Percentiles rank a stretch among this genome's conserved stretches.
Conservation (phyloP, 306 rosid genomes). For the Lathyrus aphaca region DNA sequence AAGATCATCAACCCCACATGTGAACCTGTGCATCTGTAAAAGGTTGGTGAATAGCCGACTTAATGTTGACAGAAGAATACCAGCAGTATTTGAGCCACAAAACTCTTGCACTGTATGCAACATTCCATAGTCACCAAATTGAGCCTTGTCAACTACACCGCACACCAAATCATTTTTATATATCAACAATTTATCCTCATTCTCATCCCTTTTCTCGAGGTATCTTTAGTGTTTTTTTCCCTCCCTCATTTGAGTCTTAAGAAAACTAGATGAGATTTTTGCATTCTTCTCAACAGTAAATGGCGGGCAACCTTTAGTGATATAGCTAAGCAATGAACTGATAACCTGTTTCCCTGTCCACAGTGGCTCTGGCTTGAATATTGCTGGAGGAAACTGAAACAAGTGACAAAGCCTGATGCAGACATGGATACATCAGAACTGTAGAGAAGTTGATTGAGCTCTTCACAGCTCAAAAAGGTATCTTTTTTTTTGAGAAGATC, state of each 20-base stretch:
- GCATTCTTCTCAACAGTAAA: constrained; percentile 86
- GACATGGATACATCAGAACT: constrained; percentile 72
- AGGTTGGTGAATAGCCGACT: constrained; percentile 82
- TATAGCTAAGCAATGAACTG: constrained; percentile 77
- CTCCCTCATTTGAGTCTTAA: constrained; percentile 52
- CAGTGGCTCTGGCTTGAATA: constrained; percentile 87
- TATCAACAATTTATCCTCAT: constrained; percentile 77
- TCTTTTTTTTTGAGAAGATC: constrained; percentile 85
- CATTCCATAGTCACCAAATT: constrained; percentile 92
- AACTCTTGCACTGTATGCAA: constrained; percentile 89
- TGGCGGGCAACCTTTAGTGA: constrained; percentile 68
- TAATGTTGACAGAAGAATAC: constrained; percentile 80
- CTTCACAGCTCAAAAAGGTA: constrained; percentile 66
- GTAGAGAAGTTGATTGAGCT: constrained; percentile 85
- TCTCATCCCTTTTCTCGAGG: constrained; percentile 46
- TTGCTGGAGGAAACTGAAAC: constrained; percentile 74
- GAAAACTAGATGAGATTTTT: constrained; percentile 73
- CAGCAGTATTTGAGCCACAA: constrained; percentile 81
- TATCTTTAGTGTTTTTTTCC: constrained; percentile 35
- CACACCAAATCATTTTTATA: constrained; percentile 79
- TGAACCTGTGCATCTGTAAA: constrained; percentile 91
- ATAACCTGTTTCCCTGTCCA: constrained; percentile 99
- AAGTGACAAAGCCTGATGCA: constrained; percentile 44
- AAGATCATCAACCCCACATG: constrained; percentile 96
- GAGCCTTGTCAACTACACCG: constrained; percentile 92